Evolutionary conservation across 2,329 filamentous ascomycete species (phyloP).

Genomic region (Paraconiothyrium sp.): DNA sequence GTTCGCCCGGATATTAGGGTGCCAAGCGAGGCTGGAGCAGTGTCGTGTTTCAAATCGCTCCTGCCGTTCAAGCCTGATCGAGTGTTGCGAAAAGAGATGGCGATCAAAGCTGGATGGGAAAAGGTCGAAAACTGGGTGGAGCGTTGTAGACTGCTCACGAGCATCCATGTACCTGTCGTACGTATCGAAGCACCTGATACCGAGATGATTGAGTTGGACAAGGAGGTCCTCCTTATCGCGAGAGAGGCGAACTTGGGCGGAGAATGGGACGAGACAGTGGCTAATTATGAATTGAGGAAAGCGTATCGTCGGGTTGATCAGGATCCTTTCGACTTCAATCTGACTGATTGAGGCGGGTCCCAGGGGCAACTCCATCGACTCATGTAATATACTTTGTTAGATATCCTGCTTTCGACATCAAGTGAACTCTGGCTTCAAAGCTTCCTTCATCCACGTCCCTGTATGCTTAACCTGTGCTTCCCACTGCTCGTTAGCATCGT

Average conservation of each 20-base stretch:
- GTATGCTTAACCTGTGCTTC: constrained; percentile 26
- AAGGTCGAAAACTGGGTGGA: neutral
- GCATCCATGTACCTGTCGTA: constrained; percentile 17
- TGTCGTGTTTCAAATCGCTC: constrained; percentile 12
- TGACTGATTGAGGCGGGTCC: neutral
- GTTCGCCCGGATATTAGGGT: neutral
- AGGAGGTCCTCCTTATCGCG: constrained; percentile 20
- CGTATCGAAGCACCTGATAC: constrained; percentile 24
- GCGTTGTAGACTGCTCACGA: neutral
- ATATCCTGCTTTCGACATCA: constrained; percentile 3
- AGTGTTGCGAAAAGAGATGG: constrained; percentile 14
- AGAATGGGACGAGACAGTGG: constrained; percentile 14
- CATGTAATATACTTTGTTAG: neutral
- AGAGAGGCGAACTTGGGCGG: constrained; percentile 6
- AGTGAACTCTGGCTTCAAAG: constrained; percentile 21
- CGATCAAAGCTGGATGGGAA: neutral
- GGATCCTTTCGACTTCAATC: neutral
- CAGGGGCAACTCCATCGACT: neutral
- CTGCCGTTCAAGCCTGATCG: constrained; percentile 26
- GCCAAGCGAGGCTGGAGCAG: constrained; percentile 24
- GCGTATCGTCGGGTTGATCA: neutral
- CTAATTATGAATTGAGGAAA: constrained; percentile 1
- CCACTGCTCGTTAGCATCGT: constrained; percentile 19
- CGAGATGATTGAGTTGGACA: constrained; percentile 18
- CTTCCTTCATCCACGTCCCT: constrained; percentile 42